phyloP scores from a whole-genome alignment of 345 rosid species.

The Crucihimalaya himalaica region DNA sequence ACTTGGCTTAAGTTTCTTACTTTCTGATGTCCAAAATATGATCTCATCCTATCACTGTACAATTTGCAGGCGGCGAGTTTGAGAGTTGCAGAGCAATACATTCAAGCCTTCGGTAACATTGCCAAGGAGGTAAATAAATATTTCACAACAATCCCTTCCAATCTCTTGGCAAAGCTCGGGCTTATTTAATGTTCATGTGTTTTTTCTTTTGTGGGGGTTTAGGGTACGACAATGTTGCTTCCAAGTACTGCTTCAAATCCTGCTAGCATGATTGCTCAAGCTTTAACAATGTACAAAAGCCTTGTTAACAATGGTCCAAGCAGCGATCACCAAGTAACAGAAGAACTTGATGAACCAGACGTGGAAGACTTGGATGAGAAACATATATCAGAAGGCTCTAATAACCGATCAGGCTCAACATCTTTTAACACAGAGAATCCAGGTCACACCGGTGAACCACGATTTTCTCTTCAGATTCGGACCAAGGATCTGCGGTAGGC shows the following conservation, averaged over 20 bases:
- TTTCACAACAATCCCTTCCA: background rate
- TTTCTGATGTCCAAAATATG: background rate
- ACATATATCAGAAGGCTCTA: slow-evolving; percentile 35
- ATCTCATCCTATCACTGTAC: slow-evolving; percentile 12
- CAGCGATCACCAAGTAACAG: slow-evolving; percentile 30
- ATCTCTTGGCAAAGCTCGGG: background rate
- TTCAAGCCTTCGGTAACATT: slow-evolving; percentile 83
- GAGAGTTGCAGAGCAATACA: slow-evolving; percentile 83
- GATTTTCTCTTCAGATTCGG: slow-evolving; percentile 71
- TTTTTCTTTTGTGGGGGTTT: background rate
- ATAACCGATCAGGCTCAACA: slow-evolving; percentile 32
- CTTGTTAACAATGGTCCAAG: slow-evolving; percentile 48
- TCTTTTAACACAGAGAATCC: slow-evolving; percentile 27
- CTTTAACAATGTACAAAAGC: slow-evolving; percentile 78
- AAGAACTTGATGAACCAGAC: slow-evolving; percentile 29
- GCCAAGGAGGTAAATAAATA: slow-evolving; percentile 75
- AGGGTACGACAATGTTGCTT: slow-evolving; percentile 94
- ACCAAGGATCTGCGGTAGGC: slow-evolving; percentile 25
- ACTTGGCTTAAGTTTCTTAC: background rate
- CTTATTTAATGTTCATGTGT: background rate
- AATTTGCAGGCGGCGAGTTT: slow-evolving; percentile 78
- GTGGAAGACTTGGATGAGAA: slow-evolving; percentile 32
- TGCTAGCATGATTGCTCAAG: slow-evolving; percentile 75
- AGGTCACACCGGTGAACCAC: slow-evolving; percentile 26
- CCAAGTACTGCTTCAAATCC: slow-evolving; percentile 72